These are phyloP conservation scores for Colletotrichum lindemuthianum DNA, from an alignment of 2,329 filamentous ascomycete species.

Conservation along the genomic window DNA sequence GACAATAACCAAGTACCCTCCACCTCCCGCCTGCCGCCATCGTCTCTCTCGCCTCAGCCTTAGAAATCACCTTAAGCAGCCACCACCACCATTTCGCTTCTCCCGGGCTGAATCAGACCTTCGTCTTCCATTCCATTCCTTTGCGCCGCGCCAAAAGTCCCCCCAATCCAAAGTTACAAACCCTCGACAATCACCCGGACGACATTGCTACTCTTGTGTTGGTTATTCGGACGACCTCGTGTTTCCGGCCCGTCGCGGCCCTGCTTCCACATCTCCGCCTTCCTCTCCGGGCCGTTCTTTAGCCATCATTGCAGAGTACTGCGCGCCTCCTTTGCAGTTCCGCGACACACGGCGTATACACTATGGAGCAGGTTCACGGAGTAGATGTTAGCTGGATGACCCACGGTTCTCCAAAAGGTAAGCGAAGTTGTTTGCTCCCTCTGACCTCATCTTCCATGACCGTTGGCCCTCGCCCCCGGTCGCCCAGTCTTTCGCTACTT, in stretches of 20 bases:
- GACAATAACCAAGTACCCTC: conserved; percentile 27
- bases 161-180: background rate
- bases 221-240: conserved; percentile 4
- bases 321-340: background rate
- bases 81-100: background rate
- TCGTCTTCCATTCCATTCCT: conserved; percentile 13
- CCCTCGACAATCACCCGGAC: background rate
- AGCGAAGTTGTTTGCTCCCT: conserved; percentile 43
- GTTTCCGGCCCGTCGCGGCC: conserved; percentile 22
- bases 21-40: conserved; percentile 25
- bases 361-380: conserved; percentile 83
- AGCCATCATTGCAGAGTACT: background rate
- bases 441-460: conserved; percentile 33
- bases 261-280: background rate
- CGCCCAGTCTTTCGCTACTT: conserved; percentile 13
- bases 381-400: conserved; percentile 92
- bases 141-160: conserved; percentile 2
- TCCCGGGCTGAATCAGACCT: conserved; percentile 2
- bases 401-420: conserved; percentile 85
- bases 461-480: conserved; percentile 24
- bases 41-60: background rate
- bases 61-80: conserved; percentile 30
- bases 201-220: conserved; percentile 2
- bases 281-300: background rate
- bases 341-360: conserved; percentile 41